Percentiles rank a stretch among this genome's conserved stretches.
Evolutionary conservation across 2,329 filamentous ascomycete species (phyloP).

Genomic region (Xylaria sp.): DNA sequence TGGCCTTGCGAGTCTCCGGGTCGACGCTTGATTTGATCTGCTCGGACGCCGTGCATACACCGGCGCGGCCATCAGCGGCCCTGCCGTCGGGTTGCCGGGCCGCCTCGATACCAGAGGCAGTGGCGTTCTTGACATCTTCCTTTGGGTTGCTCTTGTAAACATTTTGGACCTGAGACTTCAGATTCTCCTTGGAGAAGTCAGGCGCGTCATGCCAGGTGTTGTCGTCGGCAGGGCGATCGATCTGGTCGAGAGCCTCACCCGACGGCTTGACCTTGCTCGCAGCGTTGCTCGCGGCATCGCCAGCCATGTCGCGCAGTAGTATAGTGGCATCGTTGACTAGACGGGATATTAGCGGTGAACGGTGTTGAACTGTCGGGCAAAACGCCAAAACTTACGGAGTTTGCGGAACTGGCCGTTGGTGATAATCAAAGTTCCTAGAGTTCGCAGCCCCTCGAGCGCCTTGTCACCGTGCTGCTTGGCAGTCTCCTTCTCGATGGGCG

Average conservation of each 20-base stretch:
- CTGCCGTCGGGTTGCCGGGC: constrained; percentile 37
- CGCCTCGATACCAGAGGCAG: constrained; percentile 50
- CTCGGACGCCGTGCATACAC: constrained; percentile 50
- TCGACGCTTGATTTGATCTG: constrained; percentile 65
- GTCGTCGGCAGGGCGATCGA: constrained; percentile 84
- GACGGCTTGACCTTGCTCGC: constrained; percentile 75
- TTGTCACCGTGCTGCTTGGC: constrained; percentile 83
- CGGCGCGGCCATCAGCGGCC: constrained; percentile 32
- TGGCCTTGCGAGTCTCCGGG: constrained; percentile 56
- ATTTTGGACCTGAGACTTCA: constrained; percentile 70
- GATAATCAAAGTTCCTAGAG: constrained; percentile 84
- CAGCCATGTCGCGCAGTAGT: constrained; percentile 85
- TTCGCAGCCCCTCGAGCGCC: constrained; percentile 82
- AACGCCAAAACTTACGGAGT: constrained; percentile 63
- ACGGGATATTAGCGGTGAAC: neutral
- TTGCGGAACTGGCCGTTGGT: constrained; percentile 97
- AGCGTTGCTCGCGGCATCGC: constrained; percentile 82
- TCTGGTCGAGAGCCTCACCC: constrained; percentile 73
- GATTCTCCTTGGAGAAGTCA: constrained; percentile 68
- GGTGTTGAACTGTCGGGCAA: neutral
- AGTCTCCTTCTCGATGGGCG: constrained; percentile 73
- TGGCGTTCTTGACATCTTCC: constrained; percentile 64
- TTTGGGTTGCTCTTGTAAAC: constrained; percentile 58
- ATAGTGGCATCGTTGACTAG: constrained; percentile 76
- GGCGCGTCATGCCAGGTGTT: constrained; percentile 94